Base-by-base conservation (phyloP, 2,329 filamentous ascomycete species). In the Sporothrix dimorphospora region DNA sequence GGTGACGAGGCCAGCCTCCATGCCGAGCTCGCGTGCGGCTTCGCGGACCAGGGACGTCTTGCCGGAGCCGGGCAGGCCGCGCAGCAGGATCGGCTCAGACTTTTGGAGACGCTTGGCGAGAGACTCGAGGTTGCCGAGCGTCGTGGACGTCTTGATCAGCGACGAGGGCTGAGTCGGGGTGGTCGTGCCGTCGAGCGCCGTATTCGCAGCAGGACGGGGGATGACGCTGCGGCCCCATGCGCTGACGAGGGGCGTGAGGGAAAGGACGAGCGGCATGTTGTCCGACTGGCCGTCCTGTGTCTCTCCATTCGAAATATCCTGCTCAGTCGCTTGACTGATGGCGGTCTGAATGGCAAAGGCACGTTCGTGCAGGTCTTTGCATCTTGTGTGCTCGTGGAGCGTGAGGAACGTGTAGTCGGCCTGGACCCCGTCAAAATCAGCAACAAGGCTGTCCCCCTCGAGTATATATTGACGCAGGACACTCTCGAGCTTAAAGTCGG, bases 31-130 rank as follows among this genome's bases (percentile, higher is more conserved):
- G 77, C 88, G 89, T 30, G 95, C 94, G 73, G 95, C 87, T 79
- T 98, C 91, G 75, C 93, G 92, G 16, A 97, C 89, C 24, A 97
- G 82, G 0, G 93, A 90, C 0, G 96, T 98, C 83, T 99, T 99
- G 68, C 96, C 96, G 42, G 92, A 92, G 24, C 97, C 95, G 8
- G 95, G 89, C 16, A 93, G 84, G 1, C 96, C 96, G 74, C 94
- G 89, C 4, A 99, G 85, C 24, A 99, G 84, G 47, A 98, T 85
- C 0, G 97, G 94, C 0, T 90, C 89, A 0, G 88, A 80, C 4
- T 85, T 85, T 59, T 92, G 90, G 40, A 99, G 83, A 63, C 90
- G 87, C 38, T 82, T 81, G 1, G 92, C 92, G 71, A 98, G 86
- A 12, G 81, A 84, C 77, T 89, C 87, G 49, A 97, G 83, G 75